These are phyloP conservation scores for Nitzschia sp. DNA, from an alignment of 108 stramenopile species.

Conservation along the genomic window DNA sequence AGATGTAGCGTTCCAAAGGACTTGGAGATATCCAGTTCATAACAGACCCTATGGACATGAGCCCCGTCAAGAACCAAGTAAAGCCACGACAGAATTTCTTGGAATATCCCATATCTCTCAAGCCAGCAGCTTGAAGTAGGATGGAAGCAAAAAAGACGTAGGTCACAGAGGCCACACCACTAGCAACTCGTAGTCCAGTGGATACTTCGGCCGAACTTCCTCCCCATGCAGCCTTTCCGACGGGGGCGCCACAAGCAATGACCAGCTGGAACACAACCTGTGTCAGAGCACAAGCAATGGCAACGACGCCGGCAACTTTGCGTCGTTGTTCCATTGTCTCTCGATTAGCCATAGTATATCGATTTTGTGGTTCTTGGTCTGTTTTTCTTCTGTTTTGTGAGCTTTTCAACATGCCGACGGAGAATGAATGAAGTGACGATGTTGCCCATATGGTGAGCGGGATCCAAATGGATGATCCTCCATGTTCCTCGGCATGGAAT, in stretches of 20 bases:
- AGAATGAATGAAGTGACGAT: too few relatives aligned
- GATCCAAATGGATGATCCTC: too few relatives aligned
- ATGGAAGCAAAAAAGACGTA: not conserved
- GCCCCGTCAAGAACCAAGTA: not conserved
- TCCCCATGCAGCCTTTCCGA: slow-evolving; percentile 14
- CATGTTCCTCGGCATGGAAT: too few relatives aligned
- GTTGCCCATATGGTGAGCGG: too few relatives aligned
- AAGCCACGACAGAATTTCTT: not conserved
- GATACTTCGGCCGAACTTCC: not conserved
- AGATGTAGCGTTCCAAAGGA: slow-evolving; percentile 9
- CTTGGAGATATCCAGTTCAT: slow-evolving; percentile 3
- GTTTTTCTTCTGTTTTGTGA: too few relatives aligned
- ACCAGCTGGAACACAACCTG: not conserved
- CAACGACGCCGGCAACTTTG: not conserved
- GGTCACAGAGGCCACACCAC: not conserved
- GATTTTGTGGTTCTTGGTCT: too few relatives aligned
- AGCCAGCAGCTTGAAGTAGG: not conserved
- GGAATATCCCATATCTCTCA: slow-evolving; percentile 1
- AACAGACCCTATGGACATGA: not conserved
- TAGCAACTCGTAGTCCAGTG: not conserved
- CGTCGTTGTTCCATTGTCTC: not conserved
- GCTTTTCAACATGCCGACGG: too few relatives aligned
- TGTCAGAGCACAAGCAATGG: not conserved
- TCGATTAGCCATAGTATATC: not conserved
- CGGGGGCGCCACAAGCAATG: not conserved